phyloP scores from a whole-genome alignment of 2,329 filamentous ascomycete species.

The Aspergillus piperis region DNA sequence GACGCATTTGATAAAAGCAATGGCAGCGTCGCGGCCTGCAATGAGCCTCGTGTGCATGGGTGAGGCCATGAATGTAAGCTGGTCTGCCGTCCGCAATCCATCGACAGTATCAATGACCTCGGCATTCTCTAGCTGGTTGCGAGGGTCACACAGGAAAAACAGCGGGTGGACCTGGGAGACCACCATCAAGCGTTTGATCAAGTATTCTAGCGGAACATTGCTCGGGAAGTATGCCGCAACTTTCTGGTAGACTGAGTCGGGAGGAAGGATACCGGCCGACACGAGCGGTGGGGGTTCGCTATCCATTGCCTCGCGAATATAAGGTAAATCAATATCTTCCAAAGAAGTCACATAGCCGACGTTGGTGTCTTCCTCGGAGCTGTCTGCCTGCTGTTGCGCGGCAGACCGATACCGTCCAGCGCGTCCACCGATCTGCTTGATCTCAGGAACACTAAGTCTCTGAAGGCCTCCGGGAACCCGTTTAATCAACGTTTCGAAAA shows the following conservation, averaged over 20 bases:
- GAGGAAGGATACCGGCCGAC: constrained; percentile 73
- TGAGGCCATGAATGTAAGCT: constrained; percentile 72
- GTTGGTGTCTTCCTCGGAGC: constrained; percentile 30
- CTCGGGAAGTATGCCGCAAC: constrained; percentile 82
- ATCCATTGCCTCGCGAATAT: constrained; percentile 64
- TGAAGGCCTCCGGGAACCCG: constrained; percentile 62
- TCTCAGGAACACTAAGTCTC: constrained; percentile 68
- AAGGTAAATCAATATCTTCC: constrained; percentile 66
- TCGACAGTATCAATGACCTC: constrained; percentile 72
- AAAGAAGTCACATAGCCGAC: constrained; percentile 79
- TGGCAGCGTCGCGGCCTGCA: constrained; percentile 50
- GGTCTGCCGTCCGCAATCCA: constrained; percentile 69
- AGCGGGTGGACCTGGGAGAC: constrained; percentile 63
- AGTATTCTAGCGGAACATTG: constrained; percentile 77
- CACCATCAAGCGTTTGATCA: constrained; percentile 73
- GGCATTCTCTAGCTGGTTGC: constrained; percentile 65
- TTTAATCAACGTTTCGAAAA: constrained; percentile 80
- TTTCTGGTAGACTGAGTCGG: constrained; percentile 67
- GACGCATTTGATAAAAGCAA: constrained; percentile 68
- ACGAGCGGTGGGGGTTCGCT: constrained; percentile 65
- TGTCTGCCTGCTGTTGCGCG: constrained; percentile 48
- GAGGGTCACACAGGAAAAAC: constrained; percentile 70
- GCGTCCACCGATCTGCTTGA: constrained; percentile 93
- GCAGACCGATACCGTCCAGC: constrained; percentile 84
- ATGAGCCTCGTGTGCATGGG: constrained; percentile 62